Percentiles rank a stretch among this genome's conserved stretches.
These are phyloP conservation scores for Fusarium vanettenii DNA, from an alignment of 2,329 filamentous ascomycete species.

Conservation along the genomic window DNA sequence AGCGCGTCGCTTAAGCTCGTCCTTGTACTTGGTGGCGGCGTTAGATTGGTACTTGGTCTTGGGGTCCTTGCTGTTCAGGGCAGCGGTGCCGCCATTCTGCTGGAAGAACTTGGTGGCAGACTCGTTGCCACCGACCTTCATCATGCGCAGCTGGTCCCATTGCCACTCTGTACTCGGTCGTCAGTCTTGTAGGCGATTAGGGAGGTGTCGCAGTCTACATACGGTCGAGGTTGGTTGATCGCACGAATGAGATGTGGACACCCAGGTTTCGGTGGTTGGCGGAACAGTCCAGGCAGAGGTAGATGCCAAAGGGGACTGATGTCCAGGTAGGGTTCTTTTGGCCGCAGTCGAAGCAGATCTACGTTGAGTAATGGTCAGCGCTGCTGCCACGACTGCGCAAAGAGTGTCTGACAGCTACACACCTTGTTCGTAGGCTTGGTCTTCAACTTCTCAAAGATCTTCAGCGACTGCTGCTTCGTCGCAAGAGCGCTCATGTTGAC, in stretches of 20 bases:
- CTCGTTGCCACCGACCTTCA: constrained; percentile 99
- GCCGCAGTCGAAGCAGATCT: constrained; percentile 99
- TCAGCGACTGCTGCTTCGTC: constrained; percentile 93
- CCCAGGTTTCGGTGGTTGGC: constrained; percentile 97
- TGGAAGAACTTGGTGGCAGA: constrained; percentile 99
- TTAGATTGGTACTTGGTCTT: constrained; percentile 97
- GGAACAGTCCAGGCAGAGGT: constrained; percentile 97
- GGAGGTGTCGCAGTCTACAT: constrained; percentile 55
- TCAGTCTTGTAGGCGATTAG: constrained; percentile 28
- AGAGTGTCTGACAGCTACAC: constrained; percentile 41
- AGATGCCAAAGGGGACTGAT: constrained; percentile 96
- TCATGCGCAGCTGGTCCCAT: constrained; percentile 96
- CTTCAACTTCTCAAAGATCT: constrained; percentile 98
- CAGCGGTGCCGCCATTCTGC: constrained; percentile 92
- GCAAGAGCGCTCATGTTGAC: constrained; percentile 75
- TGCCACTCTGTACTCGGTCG: constrained; percentile 78
- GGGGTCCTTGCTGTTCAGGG: constrained; percentile 93
- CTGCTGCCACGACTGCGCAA: background rate
- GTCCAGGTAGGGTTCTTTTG: constrained; percentile 99
- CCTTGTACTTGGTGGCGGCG: constrained; percentile 97
- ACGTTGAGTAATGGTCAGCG: constrained; percentile 22
- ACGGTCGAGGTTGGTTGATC: constrained; percentile 98
- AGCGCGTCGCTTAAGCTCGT: constrained; percentile 89
- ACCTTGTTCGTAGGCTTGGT: constrained; percentile 95
- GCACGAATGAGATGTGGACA: constrained; percentile 98